A percentile compares a stretch with the other conserved stretches of the same genome.
phyloP scores from a whole-genome alignment of 352 stramenopile species.

The Pythium phragmiticola region DNA sequence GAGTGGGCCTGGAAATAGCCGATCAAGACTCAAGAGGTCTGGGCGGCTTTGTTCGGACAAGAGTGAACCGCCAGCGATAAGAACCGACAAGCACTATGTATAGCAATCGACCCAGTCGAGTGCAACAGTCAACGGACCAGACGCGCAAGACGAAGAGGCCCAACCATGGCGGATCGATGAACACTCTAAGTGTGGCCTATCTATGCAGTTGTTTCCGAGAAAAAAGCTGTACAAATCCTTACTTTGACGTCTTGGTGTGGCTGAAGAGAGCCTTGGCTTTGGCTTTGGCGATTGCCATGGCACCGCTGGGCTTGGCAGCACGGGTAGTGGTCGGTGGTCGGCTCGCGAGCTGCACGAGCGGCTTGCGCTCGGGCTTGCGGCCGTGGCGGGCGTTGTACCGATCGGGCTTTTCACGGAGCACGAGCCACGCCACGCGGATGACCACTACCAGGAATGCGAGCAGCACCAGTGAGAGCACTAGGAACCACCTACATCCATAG shows the following conservation, averaged over 20 bases:
- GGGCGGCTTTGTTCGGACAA: background rate
- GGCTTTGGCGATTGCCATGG: background rate
- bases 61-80: background rate
- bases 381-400: conserved; percentile 24
- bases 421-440: conserved; percentile 24
- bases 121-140: background rate
- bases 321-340: background rate
- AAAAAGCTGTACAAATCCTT: background rate
- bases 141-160: conserved; percentile 1
- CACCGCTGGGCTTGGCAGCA: conserved; percentile 1
- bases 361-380: conserved; percentile 20
- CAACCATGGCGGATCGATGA: no score
- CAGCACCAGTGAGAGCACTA: conserved; percentile 14
- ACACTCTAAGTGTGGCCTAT: no score
- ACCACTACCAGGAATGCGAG: conserved; percentile 24
- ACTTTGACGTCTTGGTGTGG: conserved; percentile 10
- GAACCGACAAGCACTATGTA: background rate
- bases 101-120: background rate
- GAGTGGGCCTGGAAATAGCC: background rate
- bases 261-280: conserved; percentile 6
- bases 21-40: background rate
- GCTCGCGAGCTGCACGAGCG: conserved; percentile 20
- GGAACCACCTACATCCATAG: conserved; percentile 22
- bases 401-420: conserved; percentile 19
- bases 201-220: no score